Evolutionary conservation across 768 basidiomycete genomes (phyloP).

Genomic region (Lactifluus echinatus): DNA sequence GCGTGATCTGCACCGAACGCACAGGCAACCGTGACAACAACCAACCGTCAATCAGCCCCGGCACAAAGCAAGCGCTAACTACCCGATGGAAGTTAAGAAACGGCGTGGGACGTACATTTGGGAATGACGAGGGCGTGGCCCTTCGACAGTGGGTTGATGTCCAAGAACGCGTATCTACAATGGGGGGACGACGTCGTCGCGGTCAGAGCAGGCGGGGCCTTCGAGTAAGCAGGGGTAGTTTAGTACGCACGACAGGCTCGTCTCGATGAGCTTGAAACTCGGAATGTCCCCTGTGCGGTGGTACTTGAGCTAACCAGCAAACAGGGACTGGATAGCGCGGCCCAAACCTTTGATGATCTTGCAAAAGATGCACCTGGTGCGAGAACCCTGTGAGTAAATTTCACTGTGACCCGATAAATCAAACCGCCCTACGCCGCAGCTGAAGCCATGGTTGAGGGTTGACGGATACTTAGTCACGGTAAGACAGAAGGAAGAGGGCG

Average conservation of each 20-base stretch:
- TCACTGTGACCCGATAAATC: neutral
- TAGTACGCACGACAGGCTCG: conserved; percentile 50
- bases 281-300: conserved; percentile 70
- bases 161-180: conserved; percentile 77
- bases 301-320: neutral
- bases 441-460: conserved; percentile 3
- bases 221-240: neutral
- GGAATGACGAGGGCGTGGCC: conserved; percentile 92
- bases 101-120: conserved; percentile 56
- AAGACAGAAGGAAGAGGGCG: too few relatives aligned
- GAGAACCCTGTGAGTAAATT: conserved; percentile 35
- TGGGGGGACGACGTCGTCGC: neutral
- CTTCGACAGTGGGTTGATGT: conserved; percentile 82
- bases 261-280: conserved; percentile 76
- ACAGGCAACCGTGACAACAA: neutral
- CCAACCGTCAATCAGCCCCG: neutral
- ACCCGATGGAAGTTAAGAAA: neutral
- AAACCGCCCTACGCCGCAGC: conserved; percentile 2
- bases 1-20: conserved; percentile 55
- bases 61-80: neutral
- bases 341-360: conserved; percentile 79
- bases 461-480: too few relatives aligned
- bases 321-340: too few relatives aligned
- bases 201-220: neutral
- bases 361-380: conserved; percentile 80